A percentile compares a stretch with the other conserved stretches of the same genome.
Conservation (phyloP, 2,329 filamentous ascomycete genomes). For the Penicillium sp. region DNA sequence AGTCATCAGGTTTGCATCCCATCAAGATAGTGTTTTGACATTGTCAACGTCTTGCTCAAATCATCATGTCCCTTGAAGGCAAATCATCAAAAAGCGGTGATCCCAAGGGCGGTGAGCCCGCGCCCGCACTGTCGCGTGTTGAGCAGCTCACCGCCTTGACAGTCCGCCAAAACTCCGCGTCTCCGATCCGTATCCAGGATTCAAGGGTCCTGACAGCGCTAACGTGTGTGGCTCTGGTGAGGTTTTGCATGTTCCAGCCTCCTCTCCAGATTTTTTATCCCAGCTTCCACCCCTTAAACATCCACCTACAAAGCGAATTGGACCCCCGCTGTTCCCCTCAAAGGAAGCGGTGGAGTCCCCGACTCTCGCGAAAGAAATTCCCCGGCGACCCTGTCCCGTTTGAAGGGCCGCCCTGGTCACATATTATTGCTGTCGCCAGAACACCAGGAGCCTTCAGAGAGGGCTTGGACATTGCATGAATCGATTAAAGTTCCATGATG, state of each 20-base stretch:
- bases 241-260: slow-evolving; percentile 1
- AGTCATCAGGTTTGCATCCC: too few species aligned
- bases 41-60: too few species aligned
- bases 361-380: not conserved
- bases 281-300: not conserved
- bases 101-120: not conserved
- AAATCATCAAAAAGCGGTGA: not conserved
- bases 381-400: not conserved
- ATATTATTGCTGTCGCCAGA: not conserved
- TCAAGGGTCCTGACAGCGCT: slow-evolving; percentile 1
- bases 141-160: not conserved
- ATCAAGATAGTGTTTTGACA: not conserved
- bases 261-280: not conserved
- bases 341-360: not conserved
- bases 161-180: slow-evolving; percentile 3
- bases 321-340: not conserved
- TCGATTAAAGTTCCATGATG: slow-evolving; percentile 18
- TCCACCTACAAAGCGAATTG: not conserved
- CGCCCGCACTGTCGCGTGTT: not conserved
- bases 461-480: not conserved
- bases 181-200: not conserved
- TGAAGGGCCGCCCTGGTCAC: not conserved
- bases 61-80: not conserved
- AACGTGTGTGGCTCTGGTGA: not conserved
- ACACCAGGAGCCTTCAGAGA: not conserved